Percentiles rank a stretch among this genome's conserved stretches.
Evolutionary conservation across 768 basidiomycete species (phyloP).

Genomic region (Russula foetens): DNA sequence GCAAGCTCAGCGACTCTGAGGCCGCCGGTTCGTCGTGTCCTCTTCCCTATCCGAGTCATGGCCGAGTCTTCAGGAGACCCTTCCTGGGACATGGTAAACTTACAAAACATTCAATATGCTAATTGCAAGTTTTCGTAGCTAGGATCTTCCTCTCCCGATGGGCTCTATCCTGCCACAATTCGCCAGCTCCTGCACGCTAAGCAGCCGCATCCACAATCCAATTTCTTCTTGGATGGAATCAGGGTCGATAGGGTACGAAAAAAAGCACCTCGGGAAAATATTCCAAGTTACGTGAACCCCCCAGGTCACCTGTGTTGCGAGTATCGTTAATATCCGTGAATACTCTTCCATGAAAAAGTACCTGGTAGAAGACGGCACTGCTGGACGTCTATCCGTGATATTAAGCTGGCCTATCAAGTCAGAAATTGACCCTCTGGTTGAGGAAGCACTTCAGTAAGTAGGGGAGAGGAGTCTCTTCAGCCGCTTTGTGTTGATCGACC

Average conservation of each 20-base stretch:
- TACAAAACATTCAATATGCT: neutral
- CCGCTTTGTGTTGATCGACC: neutral
- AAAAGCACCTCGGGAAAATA: neutral
- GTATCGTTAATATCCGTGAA: conserved; percentile 23
- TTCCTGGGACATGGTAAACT: neutral
- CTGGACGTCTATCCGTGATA: conserved; percentile 14
- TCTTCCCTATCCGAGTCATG: neutral
- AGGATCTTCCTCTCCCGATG: neutral
- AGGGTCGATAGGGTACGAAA: conserved; percentile 6
- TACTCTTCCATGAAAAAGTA: conserved; percentile 13
- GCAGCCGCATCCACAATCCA: conserved; percentile 1
- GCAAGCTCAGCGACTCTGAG: neutral
- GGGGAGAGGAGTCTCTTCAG: neutral
- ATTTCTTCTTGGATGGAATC: conserved; percentile 10
- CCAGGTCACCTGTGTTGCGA: conserved; percentile 47
- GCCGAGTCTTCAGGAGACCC: too few relatives aligned
- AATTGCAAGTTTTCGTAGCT: neutral
- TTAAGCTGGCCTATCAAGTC: neutral
- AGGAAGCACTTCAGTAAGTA: neutral
- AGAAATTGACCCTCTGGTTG: neutral
- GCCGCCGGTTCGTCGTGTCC: neutral
- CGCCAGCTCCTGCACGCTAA: conserved; percentile 41
- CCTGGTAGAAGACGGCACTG: conserved; percentile 33
- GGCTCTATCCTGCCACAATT: conserved; percentile 45
- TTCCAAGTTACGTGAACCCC: neutral